Evolutionary conservation across 805 yeast genomes (phyloP), one percentile per base, ranked within the genome.

Genomic region (Deakozyma indianensis): DNA sequence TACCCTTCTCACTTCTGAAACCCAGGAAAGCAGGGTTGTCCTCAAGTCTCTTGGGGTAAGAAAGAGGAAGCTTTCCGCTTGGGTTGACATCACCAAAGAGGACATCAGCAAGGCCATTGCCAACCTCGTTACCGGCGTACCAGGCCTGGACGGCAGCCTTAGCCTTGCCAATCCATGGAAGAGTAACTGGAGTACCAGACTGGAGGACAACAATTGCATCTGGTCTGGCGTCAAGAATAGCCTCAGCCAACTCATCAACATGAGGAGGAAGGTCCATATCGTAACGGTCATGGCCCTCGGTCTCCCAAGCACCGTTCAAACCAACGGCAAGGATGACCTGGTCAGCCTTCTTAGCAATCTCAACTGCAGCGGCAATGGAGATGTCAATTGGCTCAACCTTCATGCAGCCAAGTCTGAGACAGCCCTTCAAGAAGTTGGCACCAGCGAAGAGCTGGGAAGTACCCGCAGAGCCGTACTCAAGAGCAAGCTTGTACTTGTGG

Each of bases 21-120:
- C 69, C 74, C 53, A 74, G 59, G 58, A 57, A 77, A 0, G 80
- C 68, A 11, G 83, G 82, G 50, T 71, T 75, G 58, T 75, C 78
- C 48, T 67, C 64, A 44, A 63, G 49, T 50, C 56, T 64, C 43
- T 63, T 54, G 32, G 80, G 80, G 70, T 72, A 74, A 3, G 77
- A 63, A 47, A 75, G 56, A 2, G 78, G 60, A 47, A 75, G 60
- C 52, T 74, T 74, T 46, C 79, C 82, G 45, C 69, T 60, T 27
- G 81, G 81, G 54, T 73, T 74, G 35, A 56, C 65, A 50, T 75
- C 78, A 24, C 82, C 82, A 52, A 66, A 75, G 41, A 77, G 50
- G 14, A 73, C 74, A 58, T 75, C 80, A 3, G 79, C 80, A 54
- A 76, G 65, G 15, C 75, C 71, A 51, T 73, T 74, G 46, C 82